Evolutionary conservation across 169 alveolate species (phyloP).

Genomic region (Cryptosporidium baileyi): DNA sequence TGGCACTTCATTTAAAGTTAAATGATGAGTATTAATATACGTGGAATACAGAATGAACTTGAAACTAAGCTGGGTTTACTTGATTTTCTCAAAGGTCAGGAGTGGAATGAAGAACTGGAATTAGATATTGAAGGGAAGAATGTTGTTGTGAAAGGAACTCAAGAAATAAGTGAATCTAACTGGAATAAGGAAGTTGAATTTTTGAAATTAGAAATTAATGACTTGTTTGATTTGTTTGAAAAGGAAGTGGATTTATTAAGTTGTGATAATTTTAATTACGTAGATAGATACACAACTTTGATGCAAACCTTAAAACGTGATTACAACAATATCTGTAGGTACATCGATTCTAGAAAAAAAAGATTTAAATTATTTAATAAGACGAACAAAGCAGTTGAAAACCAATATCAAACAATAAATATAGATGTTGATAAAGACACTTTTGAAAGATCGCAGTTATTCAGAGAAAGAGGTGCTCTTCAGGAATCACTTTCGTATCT

Average conservation of each 20-base stretch:
- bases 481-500: conserved; percentile 20
- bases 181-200: conserved; percentile 6
- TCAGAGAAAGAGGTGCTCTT: conserved; percentile 1
- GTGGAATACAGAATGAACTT: conserved; percentile 40
- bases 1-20: neutral
- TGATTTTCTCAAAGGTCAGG: conserved; percentile 9
- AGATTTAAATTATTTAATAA: neutral
- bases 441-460: conserved; percentile 6
- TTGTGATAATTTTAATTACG: neutral
- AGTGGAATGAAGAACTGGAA: neutral
- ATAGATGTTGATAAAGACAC: neutral
- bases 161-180: neutral
- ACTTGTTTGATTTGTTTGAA: conserved; percentile 33
- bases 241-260: neutral
- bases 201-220: conserved; percentile 18
- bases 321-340: conserved; percentile 20
- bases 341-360: conserved; percentile 46
- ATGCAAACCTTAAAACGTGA: conserved; percentile 33
- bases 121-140: neutral
- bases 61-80: conserved; percentile 15
- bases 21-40: conserved; percentile 8
- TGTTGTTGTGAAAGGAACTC: neutral
- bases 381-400: neutral
- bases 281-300: conserved; percentile 16
- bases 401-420: conserved; percentile 20